These are phyloP conservation scores for Sporisorium exsertum DNA, from an alignment of 1,284 basidiomycete genomes.

Conservation along the genomic window DNA sequence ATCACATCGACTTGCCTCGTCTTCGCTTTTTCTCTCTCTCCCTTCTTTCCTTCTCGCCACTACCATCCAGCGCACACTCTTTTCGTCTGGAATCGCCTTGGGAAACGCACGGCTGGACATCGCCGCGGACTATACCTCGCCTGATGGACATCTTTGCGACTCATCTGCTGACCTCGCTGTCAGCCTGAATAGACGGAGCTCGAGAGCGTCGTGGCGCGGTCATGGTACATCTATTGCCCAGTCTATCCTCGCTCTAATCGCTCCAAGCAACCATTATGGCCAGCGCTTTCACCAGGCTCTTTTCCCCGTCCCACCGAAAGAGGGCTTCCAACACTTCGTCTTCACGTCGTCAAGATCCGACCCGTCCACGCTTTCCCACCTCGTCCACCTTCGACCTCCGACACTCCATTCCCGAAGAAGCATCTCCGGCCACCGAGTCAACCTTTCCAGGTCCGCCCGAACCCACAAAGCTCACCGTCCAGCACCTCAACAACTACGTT, in stretches of 20 bases:
- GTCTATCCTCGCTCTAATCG: neutral
- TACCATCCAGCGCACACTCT: neutral
- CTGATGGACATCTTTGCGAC: neutral
- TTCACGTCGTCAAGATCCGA: slow-evolving; percentile 27
- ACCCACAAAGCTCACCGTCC: slow-evolving; percentile 23
- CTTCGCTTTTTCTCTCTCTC: neutral
- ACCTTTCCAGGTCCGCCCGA: slow-evolving; percentile 10
- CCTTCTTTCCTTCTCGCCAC: neutral
- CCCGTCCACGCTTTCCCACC: slow-evolving; percentile 21
- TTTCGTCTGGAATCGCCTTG: neutral
- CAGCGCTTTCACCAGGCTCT: slow-evolving; percentile 42
- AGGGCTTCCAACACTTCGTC: slow-evolving; percentile 17
- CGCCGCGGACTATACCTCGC: neutral
- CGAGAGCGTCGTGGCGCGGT: neutral
- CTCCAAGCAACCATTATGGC: slow-evolving; percentile 19
- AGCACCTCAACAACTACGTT: slow-evolving; percentile 32
- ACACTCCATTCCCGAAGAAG: slow-evolving; percentile 39
- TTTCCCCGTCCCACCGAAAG: slow-evolving; percentile 35
- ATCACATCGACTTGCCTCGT: neutral
- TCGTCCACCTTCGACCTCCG: slow-evolving; percentile 38
- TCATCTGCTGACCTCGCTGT: neutral
- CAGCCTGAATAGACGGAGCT: neutral
- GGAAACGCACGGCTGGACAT: neutral
- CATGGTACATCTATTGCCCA: neutral
- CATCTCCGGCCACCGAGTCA: slow-evolving; percentile 17